Evolutionary conservation across 1,284 basidiomycete genomes (phyloP).

Genomic region (Ceratobasidium sp.): DNA sequence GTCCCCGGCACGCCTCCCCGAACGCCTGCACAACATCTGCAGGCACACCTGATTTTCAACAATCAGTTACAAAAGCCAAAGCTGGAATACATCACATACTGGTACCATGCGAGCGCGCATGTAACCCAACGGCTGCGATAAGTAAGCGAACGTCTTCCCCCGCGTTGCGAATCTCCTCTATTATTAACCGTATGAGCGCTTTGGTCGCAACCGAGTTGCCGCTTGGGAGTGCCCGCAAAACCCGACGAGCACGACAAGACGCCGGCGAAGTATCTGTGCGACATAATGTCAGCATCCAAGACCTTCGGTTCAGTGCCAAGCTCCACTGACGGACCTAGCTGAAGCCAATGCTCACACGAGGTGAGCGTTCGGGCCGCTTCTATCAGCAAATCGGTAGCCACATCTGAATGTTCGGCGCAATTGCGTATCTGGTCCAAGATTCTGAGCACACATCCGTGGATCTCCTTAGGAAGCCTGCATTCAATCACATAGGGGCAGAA

Average conservation of each 20-base stretch:
- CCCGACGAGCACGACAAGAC: constrained; percentile 19
- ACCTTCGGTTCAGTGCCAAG: background rate
- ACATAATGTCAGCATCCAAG: background rate
- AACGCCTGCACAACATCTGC: background rate
- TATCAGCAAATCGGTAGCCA: constrained; percentile 31
- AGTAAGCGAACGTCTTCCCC: constrained; percentile 29
- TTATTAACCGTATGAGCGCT: constrained; percentile 27
- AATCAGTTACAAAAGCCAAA: background rate
- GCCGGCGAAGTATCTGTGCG: background rate
- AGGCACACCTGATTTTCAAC: background rate
- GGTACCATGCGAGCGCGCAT: constrained; percentile 6
- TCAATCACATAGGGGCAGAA: background rate
- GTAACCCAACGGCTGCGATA: constrained; percentile 14
- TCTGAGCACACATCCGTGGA: constrained; percentile 12
- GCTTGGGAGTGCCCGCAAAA: constrained; percentile 1
- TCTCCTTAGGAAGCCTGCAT: constrained; percentile 27
- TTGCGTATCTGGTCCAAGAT: constrained; percentile 30
- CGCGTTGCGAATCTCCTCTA: constrained; percentile 21
- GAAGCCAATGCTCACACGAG: constrained; percentile 31
- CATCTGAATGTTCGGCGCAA: constrained; percentile 17
- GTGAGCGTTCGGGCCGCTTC: constrained; percentile 31
- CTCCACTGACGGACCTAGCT: constrained; percentile 16
- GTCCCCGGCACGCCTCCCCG: constrained; percentile 32
- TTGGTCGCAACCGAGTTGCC: constrained; percentile 32
- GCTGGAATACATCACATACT: background rate